Base-by-base conservation (phyloP, 108 stramenopile species). In the Cyclotella sp. region DNA sequence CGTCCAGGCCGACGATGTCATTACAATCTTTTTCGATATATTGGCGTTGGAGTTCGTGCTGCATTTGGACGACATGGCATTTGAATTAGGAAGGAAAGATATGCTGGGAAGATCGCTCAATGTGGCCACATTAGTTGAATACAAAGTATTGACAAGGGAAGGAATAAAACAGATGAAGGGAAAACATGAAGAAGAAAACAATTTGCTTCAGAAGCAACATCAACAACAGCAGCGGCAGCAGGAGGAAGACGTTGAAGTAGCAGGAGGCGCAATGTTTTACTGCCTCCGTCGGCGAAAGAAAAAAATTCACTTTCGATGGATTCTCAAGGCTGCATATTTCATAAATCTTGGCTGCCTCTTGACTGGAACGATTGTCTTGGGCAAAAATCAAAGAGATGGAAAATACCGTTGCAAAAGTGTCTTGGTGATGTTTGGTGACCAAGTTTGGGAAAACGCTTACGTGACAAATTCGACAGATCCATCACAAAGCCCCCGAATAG, bases 1-100 rank as follows among this genome's bases (percentile, higher is more conserved):
- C 18, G 65, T 67, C 0, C 57, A 68, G 47, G 57, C 66, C 0
- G 55, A 67, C 43, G 29, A 60, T 49, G 75, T 76, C 14, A 29
- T 76, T 0, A 47, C 43, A 19, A 76, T 76, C 13, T 76, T 76
- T 47, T 76, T 64, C 18, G 76, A 76, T 68, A 59, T 76, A 0
- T 30, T 76, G 41, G 68, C 68, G 24, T 54, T 54, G 19, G 65
- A 69, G 24, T 76, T 76, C 18, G 52, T 76, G 5, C 57, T 51
- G 27, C 52, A 59, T 9, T 41, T 60, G 3, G 76, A 76, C 49
- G 76, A 76, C 29, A 64, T 76, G 19, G 65, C 75, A 0, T 76
- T 66, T 24, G 61, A 28, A 16, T 19, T 76, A 21, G 64, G 61
- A 0, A 55, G 52, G 27, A 68, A 67, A 12, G 75, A 76, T 28